Conservation (phyloP, 305 asterid genomes). For the Fraxinus ornus region DNA sequence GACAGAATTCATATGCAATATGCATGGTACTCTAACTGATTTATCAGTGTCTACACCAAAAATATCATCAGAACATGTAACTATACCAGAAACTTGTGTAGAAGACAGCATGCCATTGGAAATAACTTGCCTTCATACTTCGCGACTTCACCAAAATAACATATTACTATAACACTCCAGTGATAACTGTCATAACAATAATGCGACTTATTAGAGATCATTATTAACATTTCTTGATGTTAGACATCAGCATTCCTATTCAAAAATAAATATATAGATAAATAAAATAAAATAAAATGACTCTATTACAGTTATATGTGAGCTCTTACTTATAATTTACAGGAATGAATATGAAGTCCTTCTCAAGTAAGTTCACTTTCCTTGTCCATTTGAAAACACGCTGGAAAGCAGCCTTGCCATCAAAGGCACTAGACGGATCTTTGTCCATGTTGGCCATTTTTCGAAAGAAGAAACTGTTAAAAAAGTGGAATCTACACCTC, state of each 20-base stretch:
- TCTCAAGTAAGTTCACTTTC: slow-evolving; percentile 81
- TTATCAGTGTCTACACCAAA: slow-evolving; percentile 2
- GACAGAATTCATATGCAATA: slow-evolving; percentile 96
- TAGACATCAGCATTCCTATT: slow-evolving; percentile 8
- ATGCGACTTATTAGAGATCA: slow-evolving; percentile 12
- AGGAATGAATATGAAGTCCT: slow-evolving; percentile 86
- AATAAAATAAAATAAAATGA: neutral
- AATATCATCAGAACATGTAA: neutral
- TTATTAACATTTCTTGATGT: slow-evolving; percentile 21
- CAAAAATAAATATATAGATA: neutral
- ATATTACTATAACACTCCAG: slow-evolving; percentile 89
- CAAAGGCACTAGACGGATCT: slow-evolving; percentile 83
- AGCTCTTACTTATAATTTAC: slow-evolving; percentile 83
- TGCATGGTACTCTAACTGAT: slow-evolving; percentile 70
- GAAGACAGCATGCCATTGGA: slow-evolving; percentile 16
- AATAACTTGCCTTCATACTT: slow-evolving; percentile 69
- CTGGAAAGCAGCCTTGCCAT: slow-evolving; percentile 85
- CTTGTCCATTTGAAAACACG: slow-evolving; percentile 99
- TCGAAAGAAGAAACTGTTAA: slow-evolving; percentile 94
- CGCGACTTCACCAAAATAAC: slow-evolving; percentile 83
- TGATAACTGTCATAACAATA: slow-evolving; percentile 63
- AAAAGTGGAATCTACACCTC: slow-evolving; percentile 75
- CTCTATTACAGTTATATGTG: slow-evolving; percentile 7
- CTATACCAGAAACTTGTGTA: slow-evolving; percentile 8
- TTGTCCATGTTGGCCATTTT: slow-evolving; percentile 96